These are phyloP conservation scores for Backusella psychrophila DNA, from an alignment of 192 early-diverging fungal genomes.

Conservation along the genomic window DNA sequence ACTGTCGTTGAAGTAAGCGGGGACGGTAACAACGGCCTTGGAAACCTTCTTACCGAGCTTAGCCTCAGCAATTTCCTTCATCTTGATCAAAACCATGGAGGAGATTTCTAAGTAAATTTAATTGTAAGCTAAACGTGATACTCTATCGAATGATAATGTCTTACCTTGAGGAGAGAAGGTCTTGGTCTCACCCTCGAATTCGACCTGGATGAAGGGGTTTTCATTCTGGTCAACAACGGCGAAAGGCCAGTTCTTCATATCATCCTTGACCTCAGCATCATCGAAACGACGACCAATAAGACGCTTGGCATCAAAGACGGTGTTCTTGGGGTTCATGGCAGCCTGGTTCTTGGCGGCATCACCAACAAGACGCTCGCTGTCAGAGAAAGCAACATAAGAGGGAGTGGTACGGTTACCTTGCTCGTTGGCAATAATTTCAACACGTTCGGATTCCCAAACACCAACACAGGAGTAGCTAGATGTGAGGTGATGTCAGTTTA, in stretches of 20 bases:
- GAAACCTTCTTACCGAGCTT: too few relatives aligned
- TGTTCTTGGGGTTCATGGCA: slow-evolving; percentile 89
- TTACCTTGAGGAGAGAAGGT: slow-evolving; percentile 74
- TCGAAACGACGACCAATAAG: slow-evolving; percentile 88
- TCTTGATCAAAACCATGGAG: too few relatives aligned
- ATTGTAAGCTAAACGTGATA: too few relatives aligned
- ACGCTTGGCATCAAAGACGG: slow-evolving; percentile 90
- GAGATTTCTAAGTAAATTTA: too few relatives aligned
- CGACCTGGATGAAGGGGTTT: slow-evolving; percentile 76
- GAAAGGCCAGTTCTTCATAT: slow-evolving; percentile 86
- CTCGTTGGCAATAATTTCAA: slow-evolving; percentile 96
- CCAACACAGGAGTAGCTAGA: slow-evolving; percentile 93
- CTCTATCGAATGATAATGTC: too few relatives aligned
- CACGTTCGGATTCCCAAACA: slow-evolving; percentile 90
- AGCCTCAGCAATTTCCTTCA: too few relatives aligned
- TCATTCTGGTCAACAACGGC: slow-evolving; percentile 67
- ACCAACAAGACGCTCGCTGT: slow-evolving; percentile 78
- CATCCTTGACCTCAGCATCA: slow-evolving; percentile 77
- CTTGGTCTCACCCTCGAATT: slow-evolving; percentile 82
- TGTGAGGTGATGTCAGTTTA: slow-evolving; percentile 63
- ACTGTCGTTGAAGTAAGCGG: too few relatives aligned
- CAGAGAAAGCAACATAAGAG: slow-evolving; percentile 84
- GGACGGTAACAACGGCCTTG: too few relatives aligned
- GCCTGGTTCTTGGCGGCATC: slow-evolving; percentile 92
- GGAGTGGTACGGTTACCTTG: slow-evolving; percentile 89